A percentile compares a stretch with the other conserved stretches of the same genome.
Conservation (phyloP, 2,329 filamentous ascomycete species). For the Cordyceps militaris region DNA sequence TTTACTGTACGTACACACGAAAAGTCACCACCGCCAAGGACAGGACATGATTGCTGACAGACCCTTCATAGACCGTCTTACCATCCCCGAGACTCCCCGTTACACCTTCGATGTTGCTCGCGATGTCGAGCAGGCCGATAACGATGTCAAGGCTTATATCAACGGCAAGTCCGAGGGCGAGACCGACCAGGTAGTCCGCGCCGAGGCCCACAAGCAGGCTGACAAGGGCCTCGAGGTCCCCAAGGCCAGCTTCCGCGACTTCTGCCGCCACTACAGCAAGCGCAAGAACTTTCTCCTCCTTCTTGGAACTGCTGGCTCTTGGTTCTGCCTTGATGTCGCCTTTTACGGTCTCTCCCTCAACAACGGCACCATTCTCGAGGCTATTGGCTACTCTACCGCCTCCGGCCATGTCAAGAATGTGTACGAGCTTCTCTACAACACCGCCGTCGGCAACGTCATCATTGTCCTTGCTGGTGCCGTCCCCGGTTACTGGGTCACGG, state of each 20-base stretch:
- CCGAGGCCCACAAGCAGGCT: constrained; percentile 47
- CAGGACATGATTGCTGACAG: neutral
- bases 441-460: constrained; percentile 71
- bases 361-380: constrained; percentile 62
- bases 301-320: constrained; percentile 71
- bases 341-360: constrained; percentile 68
- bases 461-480: constrained; percentile 72
- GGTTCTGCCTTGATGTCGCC: constrained; percentile 64
- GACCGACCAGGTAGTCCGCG: constrained; percentile 61
- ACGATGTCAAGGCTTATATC: constrained; percentile 70
- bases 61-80: constrained; percentile 49
- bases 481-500: constrained; percentile 76
- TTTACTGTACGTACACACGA: constrained; percentile 51
- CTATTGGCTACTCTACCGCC: constrained; percentile 64
- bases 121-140: constrained; percentile 66
- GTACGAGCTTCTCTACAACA: constrained; percentile 66
- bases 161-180: constrained; percentile 54
- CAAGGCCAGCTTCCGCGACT: constrained; percentile 67
- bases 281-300: constrained; percentile 67
- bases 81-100: constrained; percentile 79
- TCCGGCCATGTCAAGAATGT: constrained; percentile 40
- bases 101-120: constrained; percentile 79
- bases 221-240: constrained; percentile 52
- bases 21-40: neutral
- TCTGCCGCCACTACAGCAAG: constrained; percentile 61